Conservation (phyloP, 2,329 filamentous ascomycete species). For the Penicillium hordei region DNA sequence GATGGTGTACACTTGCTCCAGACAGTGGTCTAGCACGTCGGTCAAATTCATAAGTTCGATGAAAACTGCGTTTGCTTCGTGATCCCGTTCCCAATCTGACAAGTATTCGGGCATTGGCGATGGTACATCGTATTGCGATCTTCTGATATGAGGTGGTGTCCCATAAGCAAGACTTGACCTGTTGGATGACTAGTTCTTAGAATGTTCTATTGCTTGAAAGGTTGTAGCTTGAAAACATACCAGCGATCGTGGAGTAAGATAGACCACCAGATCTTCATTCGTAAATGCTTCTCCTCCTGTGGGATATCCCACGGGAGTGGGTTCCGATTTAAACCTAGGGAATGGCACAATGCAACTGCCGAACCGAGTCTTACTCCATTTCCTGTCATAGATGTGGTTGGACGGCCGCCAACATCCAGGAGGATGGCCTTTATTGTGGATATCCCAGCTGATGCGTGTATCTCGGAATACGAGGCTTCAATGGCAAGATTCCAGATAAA, state of each 20-base stretch:
- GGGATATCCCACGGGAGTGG: constrained; percentile 56
- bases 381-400: constrained; percentile 55
- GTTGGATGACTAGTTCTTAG: not conserved
- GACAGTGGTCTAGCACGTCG: constrained; percentile 42
- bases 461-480: constrained; percentile 56
- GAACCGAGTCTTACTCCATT: constrained; percentile 55
- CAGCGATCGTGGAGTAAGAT: constrained; percentile 57
- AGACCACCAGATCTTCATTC: constrained; percentile 59
- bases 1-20: constrained; percentile 38
- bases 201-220: not conserved
- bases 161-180: constrained; percentile 57
- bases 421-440: constrained; percentile 55
- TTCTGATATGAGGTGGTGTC: constrained; percentile 52
- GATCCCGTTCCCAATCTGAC: constrained; percentile 22
- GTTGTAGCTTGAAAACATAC: constrained; percentile 34
- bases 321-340: constrained; percentile 56
- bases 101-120: constrained; percentile 42
- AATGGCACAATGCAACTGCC: constrained; percentile 55
- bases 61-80: constrained; percentile 42
- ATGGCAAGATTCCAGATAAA: constrained; percentile 60
- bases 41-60: constrained; percentile 50
- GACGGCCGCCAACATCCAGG: constrained; percentile 56
- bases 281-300: constrained; percentile 50
- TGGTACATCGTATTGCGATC: constrained; percentile 52
- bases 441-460: constrained; percentile 54